These are phyloP conservation scores for Stemphylium beticola DNA, from an alignment of 2,329 filamentous ascomycete genomes.

Conservation along the genomic window DNA sequence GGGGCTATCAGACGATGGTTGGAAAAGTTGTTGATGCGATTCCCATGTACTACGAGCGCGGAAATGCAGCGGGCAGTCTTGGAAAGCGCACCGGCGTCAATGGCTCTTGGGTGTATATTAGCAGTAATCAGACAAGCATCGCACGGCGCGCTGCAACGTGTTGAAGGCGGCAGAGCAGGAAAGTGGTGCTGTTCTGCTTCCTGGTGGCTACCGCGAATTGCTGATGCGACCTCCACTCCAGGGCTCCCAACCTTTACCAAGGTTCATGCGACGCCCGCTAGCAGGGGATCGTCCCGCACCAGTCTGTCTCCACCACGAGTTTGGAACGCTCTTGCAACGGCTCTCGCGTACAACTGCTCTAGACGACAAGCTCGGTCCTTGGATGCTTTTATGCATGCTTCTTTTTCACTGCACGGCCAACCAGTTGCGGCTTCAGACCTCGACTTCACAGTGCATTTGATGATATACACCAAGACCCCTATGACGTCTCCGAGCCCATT, in stretches of 20 bases:
- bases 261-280: conserved; percentile 16
- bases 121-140: not conserved
- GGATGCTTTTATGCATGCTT: no score
- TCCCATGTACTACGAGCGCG: no score
- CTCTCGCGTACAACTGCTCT: conserved; percentile 5
- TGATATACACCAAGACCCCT: not conserved
- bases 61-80: no score
- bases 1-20: conserved; percentile 6
- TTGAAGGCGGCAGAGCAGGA: not conserved
- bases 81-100: no score
- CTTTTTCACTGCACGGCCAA: not conserved
- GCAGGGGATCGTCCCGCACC: conserved; percentile 15
- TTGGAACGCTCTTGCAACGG: conserved; percentile 22
- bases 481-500: conserved; percentile 11
- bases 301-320: conserved; percentile 8
- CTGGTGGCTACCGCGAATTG: conserved; percentile 1
- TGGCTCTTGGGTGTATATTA: no score
- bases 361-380: no score
- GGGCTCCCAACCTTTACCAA: conserved; percentile 14
- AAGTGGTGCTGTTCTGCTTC: not conserved
- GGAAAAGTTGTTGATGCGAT: conserved; percentile 16
- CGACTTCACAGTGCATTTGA: not conserved
- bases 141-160: not conserved
- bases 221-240: conserved; percentile 5
- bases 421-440: not conserved